Base-by-base conservation (phyloP, 192 early-diverging fungal genomes). In the Mortierella antarctica region DNA sequence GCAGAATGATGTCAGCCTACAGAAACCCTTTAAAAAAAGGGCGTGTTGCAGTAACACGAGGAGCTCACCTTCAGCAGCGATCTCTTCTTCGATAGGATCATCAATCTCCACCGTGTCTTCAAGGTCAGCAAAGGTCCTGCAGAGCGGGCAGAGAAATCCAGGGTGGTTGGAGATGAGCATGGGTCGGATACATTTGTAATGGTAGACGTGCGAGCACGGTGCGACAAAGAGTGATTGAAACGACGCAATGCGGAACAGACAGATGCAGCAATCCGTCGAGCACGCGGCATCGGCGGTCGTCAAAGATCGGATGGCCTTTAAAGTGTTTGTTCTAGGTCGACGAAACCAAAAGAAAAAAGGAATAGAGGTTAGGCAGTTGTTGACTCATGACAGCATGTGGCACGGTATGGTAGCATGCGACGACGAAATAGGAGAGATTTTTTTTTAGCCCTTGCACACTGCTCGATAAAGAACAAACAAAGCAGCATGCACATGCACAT, bases 121-220 rank as follows among this genome's bases (percentile, higher is more conserved):
- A 46, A 98, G 84, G 85, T 98, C 95, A 18, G 96, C 96, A 67
- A 93, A 96, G 52, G 94, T 93, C 65, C 96, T 88, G 84, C 96
- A 98, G 45, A 98, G 86, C 44, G 96, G 95, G 81, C 96, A 97
- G 59, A 86, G 90, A 85, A 98, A 96, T 48, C 89, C 88, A 1
- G 92, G 90, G 74, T 88, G 91, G 74, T 86, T 76, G 51, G 86
- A 85, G 45, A 89, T 80, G 58, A 97, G 84, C 47, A 97, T 83
- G 1, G 95, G 94, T 67, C 92, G 92, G 75, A 95, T 92, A 84
- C 96, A 97, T 77, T 95, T 95, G 85, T 94, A 97, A 74, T 97
- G 96, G 87, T 94, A 97, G 69, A 92, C 93, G 66, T 97, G 96
- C 21, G 93, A 96, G 82, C 96, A 97, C 8, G 96, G 96, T 2